phyloP scores from a whole-genome alignment of 2,329 filamentous ascomycete genomes.

The Magnaporthales sp. region DNA sequence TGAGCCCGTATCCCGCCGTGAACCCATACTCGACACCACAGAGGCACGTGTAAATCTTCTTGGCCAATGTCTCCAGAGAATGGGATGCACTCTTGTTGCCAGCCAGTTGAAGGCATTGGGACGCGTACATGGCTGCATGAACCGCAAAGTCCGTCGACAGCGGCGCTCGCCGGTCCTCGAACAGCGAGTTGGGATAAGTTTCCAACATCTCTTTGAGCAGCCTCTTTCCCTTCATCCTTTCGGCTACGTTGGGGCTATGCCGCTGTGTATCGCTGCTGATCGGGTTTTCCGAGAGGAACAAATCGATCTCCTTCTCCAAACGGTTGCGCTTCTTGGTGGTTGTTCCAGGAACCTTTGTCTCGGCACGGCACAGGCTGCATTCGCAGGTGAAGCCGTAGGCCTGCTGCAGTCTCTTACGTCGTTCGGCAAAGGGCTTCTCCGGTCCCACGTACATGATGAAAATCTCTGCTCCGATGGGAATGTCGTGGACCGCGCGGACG shows the following conservation, averaged over 20 bases:
- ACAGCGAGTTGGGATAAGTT: not conserved
- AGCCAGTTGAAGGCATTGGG: no score
- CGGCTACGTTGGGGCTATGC: not conserved
- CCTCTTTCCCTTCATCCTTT: not conserved
- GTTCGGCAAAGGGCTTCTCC: not conserved
- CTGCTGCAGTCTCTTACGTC: not conserved
- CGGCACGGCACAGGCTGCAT: not conserved
- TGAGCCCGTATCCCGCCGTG: no score
- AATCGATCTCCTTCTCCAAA: not conserved
- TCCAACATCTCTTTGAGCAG: not conserved
- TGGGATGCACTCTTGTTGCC: no score
- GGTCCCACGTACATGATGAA: slow-evolving; percentile 3
- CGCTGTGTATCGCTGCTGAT: not conserved
- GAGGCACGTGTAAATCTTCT: no score
- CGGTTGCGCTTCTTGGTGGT: not conserved
- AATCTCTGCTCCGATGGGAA: slow-evolving; percentile 6
- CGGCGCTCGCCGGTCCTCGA: no score
- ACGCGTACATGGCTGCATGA: no score
- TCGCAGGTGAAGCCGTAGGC: not conserved
- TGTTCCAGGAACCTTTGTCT: not conserved
- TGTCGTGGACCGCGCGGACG: slow-evolving; percentile 4
- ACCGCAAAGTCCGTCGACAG: no score
- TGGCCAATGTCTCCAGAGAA: no score
- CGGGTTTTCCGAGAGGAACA: not conserved
- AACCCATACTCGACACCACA: no score